A percentile compares a stretch with the other conserved stretches of the same genome.
phyloP scores from a whole-genome alignment of 768 basidiomycete genomes.

The Kwoniella dendrophila region DNA sequence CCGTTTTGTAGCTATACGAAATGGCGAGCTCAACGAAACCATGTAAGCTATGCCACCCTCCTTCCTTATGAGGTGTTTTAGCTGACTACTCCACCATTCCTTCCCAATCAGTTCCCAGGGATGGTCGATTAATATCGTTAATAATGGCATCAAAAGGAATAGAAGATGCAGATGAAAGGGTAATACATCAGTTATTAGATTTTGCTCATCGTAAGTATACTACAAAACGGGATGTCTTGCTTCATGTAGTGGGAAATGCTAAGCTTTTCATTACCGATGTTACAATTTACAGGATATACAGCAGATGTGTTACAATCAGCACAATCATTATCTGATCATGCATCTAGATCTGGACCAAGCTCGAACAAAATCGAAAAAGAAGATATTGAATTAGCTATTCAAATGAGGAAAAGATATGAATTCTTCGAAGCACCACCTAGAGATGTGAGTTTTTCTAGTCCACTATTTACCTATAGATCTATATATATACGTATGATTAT shows the following conservation, averaged over 20 bases:
- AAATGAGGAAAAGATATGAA: conserved; percentile 55
- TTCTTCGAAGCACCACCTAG: conserved; percentile 57
- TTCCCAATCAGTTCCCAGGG: conserved; percentile 55
- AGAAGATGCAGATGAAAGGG: conserved; percentile 58
- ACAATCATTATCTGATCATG: conserved; percentile 57
- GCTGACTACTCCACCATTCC: too few relatives aligned
- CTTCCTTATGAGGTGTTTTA: too few relatives aligned
- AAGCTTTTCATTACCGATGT: too few relatives aligned
- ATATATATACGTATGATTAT: too few relatives aligned
- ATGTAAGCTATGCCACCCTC: conserved; percentile 17
- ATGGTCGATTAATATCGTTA: conserved; percentile 58
- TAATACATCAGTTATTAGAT: conserved; percentile 59
- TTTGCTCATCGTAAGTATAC: conserved; percentile 57
- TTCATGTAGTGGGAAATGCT: too few relatives aligned
- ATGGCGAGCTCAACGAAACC: conserved; percentile 20
- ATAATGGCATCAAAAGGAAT: conserved; percentile 58
- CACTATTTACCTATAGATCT: neutral
- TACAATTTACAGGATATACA: conserved; percentile 59
- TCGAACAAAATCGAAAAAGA: conserved; percentile 48
- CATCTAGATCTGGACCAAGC: conserved; percentile 39
- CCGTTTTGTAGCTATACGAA: neutral
- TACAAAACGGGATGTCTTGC: too few relatives aligned
- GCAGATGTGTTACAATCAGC: conserved; percentile 57
- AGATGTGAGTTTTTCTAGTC: conserved; percentile 52
- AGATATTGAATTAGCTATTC: conserved; percentile 58